Percentiles rank a stretch among this genome's conserved stretches.
These are phyloP conservation scores for Niveomyces coronatus DNA, from an alignment of 2,329 filamentous ascomycete species.

Conservation along the genomic window DNA sequence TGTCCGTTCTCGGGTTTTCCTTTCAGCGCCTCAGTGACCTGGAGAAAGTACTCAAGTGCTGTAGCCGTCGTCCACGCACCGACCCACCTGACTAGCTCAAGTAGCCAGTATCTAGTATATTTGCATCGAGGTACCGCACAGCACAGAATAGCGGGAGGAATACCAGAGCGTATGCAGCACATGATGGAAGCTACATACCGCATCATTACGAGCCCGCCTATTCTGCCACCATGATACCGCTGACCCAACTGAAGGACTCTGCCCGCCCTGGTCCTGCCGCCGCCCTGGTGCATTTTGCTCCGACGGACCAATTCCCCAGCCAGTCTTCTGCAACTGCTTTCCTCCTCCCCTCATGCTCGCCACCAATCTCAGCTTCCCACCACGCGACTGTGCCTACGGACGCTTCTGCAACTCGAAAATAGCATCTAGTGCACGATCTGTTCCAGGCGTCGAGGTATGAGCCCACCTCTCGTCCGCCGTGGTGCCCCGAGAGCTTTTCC, in stretches of 20 bases:
- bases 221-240: too few species aligned
- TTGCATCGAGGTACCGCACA: too few species aligned
- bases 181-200: too few species aligned
- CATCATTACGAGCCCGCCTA: too few species aligned
- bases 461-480: background rate
- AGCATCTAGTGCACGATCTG: background rate
- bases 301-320: conserved; percentile 4
- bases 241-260: too few species aligned
- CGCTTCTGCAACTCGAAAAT: conserved; percentile 1
- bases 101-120: too few species aligned
- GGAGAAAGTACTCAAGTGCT: background rate
- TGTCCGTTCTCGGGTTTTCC: conserved; percentile 9
- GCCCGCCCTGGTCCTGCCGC: background rate
- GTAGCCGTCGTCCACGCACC: background rate
- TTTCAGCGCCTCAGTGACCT: background rate
- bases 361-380: conserved; percentile 1
- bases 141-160: too few species aligned
- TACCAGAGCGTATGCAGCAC: too few species aligned
- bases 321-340: conserved; percentile 8
- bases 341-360: conserved; percentile 9
- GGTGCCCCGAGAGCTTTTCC: conserved; percentile 4
- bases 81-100: background rate
- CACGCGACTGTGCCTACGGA: conserved; percentile 1
- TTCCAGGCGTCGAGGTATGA: conserved; percentile 7
- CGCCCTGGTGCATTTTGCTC: conserved; percentile 2